Percentiles rank a stretch among this genome's conserved stretches.
Conservation (phyloP, 768 basidiomycete species). For the Boletus barrowsii region DNA sequence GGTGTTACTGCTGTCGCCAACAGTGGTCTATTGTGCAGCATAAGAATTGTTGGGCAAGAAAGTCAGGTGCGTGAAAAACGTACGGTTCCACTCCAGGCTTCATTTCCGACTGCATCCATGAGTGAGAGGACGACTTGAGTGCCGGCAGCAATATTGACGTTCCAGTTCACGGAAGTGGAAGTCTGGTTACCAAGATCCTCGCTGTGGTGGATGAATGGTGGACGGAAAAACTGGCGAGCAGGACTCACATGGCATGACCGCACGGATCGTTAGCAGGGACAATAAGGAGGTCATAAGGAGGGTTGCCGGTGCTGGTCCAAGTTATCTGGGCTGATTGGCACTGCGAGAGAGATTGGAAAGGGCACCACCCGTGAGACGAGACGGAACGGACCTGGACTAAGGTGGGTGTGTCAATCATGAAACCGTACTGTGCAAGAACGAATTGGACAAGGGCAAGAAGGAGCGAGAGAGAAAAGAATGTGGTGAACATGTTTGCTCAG, state of each 20-base stretch:
- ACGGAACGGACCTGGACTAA: constrained; percentile 50
- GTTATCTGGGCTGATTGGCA: constrained; percentile 49
- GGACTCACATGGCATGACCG: constrained; percentile 54
- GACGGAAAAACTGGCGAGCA: neutral
- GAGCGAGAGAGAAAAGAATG: constrained; percentile 74
- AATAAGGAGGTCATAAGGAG: constrained; percentile 59
- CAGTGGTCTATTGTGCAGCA: constrained; percentile 30
- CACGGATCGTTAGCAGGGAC: constrained; percentile 55
- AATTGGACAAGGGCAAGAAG: constrained; percentile 51
- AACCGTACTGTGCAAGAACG: constrained; percentile 45
- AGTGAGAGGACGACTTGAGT: constrained; percentile 50
- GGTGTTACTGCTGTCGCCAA: constrained; percentile 34
- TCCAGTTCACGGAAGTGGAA: constrained; percentile 40
- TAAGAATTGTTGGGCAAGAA: neutral
- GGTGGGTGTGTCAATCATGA: constrained; percentile 50
- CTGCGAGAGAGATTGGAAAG: constrained; percentile 33
- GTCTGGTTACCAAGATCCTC: constrained; percentile 57
- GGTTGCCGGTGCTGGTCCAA: constrained; percentile 43
- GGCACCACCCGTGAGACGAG: neutral
- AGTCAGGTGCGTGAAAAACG: constrained; percentile 22
- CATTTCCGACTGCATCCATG: constrained; percentile 48
- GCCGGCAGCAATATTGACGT: constrained; percentile 43
- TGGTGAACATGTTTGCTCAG: constrained; percentile 62
- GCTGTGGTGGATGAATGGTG: constrained; percentile 34
- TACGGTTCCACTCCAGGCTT: constrained; percentile 67